Percentiles rank a stretch among this genome's conserved stretches.
Evolutionary conservation across 225 moss, liverwort and hornwort species (phyloP).

Genomic region (Lunularia cruciata): DNA sequence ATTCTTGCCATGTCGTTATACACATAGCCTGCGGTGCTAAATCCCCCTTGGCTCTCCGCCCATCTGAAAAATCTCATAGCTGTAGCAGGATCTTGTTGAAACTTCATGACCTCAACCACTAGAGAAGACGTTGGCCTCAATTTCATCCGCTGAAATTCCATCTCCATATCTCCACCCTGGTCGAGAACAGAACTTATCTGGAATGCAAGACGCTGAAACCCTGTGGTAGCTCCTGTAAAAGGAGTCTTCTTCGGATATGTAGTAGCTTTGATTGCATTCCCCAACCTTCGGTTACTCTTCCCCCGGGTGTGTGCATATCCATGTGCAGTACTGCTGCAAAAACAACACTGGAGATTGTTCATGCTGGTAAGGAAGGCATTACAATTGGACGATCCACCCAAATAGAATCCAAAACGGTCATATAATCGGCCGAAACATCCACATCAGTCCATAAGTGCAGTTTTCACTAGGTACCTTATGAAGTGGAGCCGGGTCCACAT

Average conservation of each 20-base stretch:
- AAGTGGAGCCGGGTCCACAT: neutral
- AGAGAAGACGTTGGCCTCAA: constrained; percentile 43
- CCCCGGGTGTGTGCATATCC: neutral
- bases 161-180: constrained; percentile 9
- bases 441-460: neutral
- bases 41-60: constrained; percentile 52
- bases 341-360: constrained; percentile 18
- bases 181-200: constrained; percentile 15
- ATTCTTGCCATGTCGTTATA: constrained; percentile 38
- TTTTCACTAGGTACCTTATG: neutral
- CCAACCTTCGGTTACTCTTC: constrained; percentile 5
- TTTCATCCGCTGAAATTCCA: constrained; percentile 19
- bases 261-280: neutral
- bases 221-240: constrained; percentile 11
- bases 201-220: constrained; percentile 22
- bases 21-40: constrained; percentile 43
- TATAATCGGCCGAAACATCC: no score
- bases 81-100: constrained; percentile 42
- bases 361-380: neutral
- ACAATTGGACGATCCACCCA: neutral
- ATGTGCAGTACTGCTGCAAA: constrained; percentile 9
- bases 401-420: neutral
- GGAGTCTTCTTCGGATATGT: constrained; percentile 18
- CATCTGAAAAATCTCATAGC: constrained; percentile 52
- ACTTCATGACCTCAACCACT: constrained; percentile 55